These are phyloP conservation scores for Claviceps cyperi DNA, from an alignment of 2,329 filamentous ascomycete genomes.

Conservation along the genomic window DNA sequence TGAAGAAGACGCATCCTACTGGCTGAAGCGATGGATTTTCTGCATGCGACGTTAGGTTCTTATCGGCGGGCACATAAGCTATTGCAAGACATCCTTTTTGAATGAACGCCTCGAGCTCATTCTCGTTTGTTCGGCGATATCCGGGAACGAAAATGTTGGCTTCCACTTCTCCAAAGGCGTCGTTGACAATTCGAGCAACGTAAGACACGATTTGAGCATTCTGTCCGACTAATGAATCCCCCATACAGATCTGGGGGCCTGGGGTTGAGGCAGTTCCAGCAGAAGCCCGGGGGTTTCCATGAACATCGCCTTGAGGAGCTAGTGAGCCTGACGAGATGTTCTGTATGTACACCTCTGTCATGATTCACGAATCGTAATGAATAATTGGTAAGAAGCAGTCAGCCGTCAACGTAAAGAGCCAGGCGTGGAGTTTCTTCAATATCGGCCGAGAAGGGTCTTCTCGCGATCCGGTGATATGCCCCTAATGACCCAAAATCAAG, in stretches of 20 bases:
- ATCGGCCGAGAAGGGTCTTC: too few relatives aligned
- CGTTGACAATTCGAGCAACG: slow-evolving; percentile 14
- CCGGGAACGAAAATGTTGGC: slow-evolving; percentile 13
- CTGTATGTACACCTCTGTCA: not conserved
- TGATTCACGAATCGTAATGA: not conserved
- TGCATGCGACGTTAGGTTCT: not conserved
- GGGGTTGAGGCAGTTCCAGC: not conserved
- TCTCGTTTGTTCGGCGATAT: slow-evolving; percentile 12
- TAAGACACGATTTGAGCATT: slow-evolving; percentile 7
- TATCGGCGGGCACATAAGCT: slow-evolving; percentile 6
- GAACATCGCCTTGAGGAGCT: not conserved
- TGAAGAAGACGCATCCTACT: slow-evolving; percentile 16
- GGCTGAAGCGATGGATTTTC: not conserved
- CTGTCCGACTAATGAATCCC: slow-evolving; percentile 8
- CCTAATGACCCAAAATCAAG: too few relatives aligned
- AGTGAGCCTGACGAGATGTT: not conserved
- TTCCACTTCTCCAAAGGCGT: slow-evolving; percentile 14
- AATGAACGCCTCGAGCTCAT: slow-evolving; percentile 12
- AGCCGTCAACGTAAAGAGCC: too few relatives aligned
- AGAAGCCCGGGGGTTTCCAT: not conserved
- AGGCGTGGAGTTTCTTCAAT: too few relatives aligned
- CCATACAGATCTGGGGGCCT: slow-evolving; percentile 10
- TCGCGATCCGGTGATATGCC: too few relatives aligned
- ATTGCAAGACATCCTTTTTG: slow-evolving; percentile 12
- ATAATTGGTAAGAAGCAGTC: not conserved